phyloP scores from a whole-genome alignment of 148 eudicot genomes.

The Amaranthus cruentus region DNA sequence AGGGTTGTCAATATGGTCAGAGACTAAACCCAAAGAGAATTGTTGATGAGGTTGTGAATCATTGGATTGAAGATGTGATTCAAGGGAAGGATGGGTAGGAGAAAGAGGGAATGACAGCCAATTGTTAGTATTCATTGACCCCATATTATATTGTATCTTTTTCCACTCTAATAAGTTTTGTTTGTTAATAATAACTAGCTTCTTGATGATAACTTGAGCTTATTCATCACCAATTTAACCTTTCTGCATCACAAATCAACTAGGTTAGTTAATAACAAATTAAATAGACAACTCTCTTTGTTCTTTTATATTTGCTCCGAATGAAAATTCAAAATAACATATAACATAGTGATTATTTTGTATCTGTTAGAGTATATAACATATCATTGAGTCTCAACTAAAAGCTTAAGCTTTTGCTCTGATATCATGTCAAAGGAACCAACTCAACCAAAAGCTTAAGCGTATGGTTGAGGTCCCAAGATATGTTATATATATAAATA shows the following conservation, averaged over 20 bases:
- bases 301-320: too few relatives aligned
- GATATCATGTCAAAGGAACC: too few relatives aligned
- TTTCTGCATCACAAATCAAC: slow-evolving; percentile 21
- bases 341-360: background rate
- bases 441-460: too few relatives aligned
- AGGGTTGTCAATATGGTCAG: slow-evolving; percentile 55
- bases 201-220: slow-evolving; percentile 16
- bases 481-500: too few relatives aligned
- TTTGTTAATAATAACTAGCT: slow-evolving; percentile 6
- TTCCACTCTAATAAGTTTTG: slow-evolving; percentile 1
- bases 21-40: slow-evolving; percentile 75
- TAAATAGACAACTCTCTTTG: too few relatives aligned
- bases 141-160: background rate
- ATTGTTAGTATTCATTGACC: slow-evolving; percentile 82
- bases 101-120: slow-evolving; percentile 95
- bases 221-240: slow-evolving; percentile 11
- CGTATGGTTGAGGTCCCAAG: too few relatives aligned
- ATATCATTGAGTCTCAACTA: too few relatives aligned
- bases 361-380: too few relatives aligned
- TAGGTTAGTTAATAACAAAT: too few relatives aligned
- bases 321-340: background rate
- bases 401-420: too few relatives aligned
- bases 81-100: slow-evolving; percentile 67
- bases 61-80: slow-evolving; percentile 40
- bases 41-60: slow-evolving; percentile 47